Evolutionary conservation across 2,329 filamentous ascomycete genomes (phyloP).

Genomic region (Colletotrichum simmondsii): DNA sequence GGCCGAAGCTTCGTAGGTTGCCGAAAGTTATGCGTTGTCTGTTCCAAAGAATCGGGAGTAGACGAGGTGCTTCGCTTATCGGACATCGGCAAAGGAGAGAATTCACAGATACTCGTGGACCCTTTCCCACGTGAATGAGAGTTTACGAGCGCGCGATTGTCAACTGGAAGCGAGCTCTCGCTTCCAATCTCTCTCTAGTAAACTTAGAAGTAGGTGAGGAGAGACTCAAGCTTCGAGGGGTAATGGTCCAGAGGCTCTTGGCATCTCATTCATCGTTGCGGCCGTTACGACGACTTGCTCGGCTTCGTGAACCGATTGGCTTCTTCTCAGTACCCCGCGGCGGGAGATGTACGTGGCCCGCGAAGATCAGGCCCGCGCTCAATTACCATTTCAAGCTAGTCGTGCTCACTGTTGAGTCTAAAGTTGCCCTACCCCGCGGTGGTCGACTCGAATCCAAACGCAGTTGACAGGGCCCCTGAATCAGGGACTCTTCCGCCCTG

Average conservation of each 20-base stretch:
- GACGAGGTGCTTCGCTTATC: not conserved
- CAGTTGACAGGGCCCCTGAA: not conserved
- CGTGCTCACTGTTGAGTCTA: not conserved
- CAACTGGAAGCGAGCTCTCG: not conserved
- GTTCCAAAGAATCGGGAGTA: not conserved
- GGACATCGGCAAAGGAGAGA: not conserved
- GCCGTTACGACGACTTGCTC: not conserved
- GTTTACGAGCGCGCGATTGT: not conserved
- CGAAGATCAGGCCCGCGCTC: not conserved
- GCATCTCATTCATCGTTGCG: not conserved
- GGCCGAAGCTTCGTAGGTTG: not conserved
- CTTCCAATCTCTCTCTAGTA: not conserved
- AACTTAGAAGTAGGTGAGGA: not conserved
- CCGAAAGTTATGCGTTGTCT: not conserved
- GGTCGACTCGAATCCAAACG: not conserved
- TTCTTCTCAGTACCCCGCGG: not conserved
- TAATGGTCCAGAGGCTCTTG: conserved; percentile 13
- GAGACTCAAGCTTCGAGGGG: not conserved
- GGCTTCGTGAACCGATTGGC: not conserved
- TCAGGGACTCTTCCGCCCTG: not conserved
- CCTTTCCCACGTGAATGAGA: not conserved
- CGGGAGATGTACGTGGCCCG: conserved; percentile 30
- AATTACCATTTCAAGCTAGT: not conserved
- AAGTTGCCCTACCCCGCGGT: conserved; percentile 4
- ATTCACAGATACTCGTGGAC: not conserved